These are phyloP conservation scores for Fusarium devonianum DNA, from an alignment of 2,329 filamentous ascomycete genomes.

Conservation along the genomic window DNA sequence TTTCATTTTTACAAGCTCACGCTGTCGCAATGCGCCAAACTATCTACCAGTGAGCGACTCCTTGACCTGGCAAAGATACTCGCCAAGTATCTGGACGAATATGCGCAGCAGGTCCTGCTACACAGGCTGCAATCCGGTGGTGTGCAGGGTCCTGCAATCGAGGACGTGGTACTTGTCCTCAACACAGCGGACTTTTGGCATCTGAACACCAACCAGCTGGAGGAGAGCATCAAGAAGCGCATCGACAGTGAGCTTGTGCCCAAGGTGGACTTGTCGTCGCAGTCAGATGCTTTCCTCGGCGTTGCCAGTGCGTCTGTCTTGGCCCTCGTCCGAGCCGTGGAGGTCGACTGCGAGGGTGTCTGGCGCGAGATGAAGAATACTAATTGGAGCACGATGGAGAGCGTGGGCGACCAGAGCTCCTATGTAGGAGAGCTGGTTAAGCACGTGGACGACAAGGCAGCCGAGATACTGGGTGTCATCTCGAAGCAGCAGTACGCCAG, in stretches of 20 bases:
- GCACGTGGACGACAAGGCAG: slow-evolving; percentile 73
- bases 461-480: slow-evolving; percentile 77
- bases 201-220: slow-evolving; percentile 87
- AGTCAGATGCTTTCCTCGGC: slow-evolving; percentile 93
- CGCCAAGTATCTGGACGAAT: slow-evolving; percentile 93
- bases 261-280: slow-evolving; percentile 86
- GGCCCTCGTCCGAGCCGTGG: slow-evolving; percentile 82
- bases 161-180: slow-evolving; percentile 84
- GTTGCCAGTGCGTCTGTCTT: slow-evolving; percentile 89
- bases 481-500: slow-evolving; percentile 93
- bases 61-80: slow-evolving; percentile 85
- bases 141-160: slow-evolving; percentile 62
- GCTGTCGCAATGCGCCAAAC: slow-evolving; percentile 91
- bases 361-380: slow-evolving; percentile 99
- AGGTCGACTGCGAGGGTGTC: slow-evolving; percentile 80
- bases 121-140: slow-evolving; percentile 69
- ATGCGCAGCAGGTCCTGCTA: slow-evolving; percentile 90
- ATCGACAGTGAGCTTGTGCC: slow-evolving; percentile 80
- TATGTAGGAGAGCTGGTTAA: slow-evolving; percentile 85
- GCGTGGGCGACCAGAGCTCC: slow-evolving; percentile 89
- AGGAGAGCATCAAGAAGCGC: slow-evolving; percentile 91
- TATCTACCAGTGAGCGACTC: slow-evolving; percentile 88
- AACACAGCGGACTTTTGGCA: slow-evolving; percentile 99
- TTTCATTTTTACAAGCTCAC: slow-evolving; percentile 97
- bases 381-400: slow-evolving; percentile 93